phyloP scores from a whole-genome alignment of 768 basidiomycete genomes.

The Leccinum obscurum region DNA sequence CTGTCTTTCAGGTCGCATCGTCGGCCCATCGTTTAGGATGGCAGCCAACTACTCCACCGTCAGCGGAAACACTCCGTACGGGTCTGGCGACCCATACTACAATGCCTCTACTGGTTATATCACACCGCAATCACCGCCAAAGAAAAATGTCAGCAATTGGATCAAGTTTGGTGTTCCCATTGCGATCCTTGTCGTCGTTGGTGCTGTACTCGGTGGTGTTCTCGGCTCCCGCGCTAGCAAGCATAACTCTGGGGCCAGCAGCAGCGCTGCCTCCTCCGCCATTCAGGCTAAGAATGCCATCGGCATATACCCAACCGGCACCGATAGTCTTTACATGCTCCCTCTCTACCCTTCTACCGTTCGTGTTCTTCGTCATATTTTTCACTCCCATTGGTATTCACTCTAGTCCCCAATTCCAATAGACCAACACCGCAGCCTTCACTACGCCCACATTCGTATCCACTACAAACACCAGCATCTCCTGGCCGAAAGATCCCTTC shows the following conservation, averaged over 20 bases:
- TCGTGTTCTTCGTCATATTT: constrained; percentile 36
- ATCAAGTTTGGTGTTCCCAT: constrained; percentile 74
- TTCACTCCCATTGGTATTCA: neutral
- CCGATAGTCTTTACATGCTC: constrained; percentile 74
- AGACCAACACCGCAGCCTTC: constrained; percentile 79
- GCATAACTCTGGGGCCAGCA: constrained; percentile 39
- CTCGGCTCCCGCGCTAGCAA: constrained; percentile 63
- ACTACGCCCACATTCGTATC: constrained; percentile 69
- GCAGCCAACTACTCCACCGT: constrained; percentile 40
- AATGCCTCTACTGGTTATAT: constrained; percentile 70
- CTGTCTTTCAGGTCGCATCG: constrained; percentile 8
- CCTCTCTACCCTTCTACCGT: constrained; percentile 91
- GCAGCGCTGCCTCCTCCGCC: constrained; percentile 47
- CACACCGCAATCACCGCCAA: constrained; percentile 45
- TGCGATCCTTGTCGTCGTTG: constrained; percentile 60
- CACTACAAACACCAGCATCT: constrained; percentile 46
- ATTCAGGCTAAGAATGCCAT: constrained; percentile 58
- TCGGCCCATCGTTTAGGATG: constrained; percentile 34
- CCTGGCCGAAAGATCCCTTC: constrained; percentile 84
- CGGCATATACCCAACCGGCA: constrained; percentile 74
- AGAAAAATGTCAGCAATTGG: constrained; percentile 66
- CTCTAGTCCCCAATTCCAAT: neutral
- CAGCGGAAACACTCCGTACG: constrained; percentile 44
- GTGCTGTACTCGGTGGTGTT: constrained; percentile 76
- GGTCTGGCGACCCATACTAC: constrained; percentile 69